Evolutionary conservation across 768 basidiomycete species (phyloP), one percentile per base, ranked within the genome.

Genomic region (Mycena pura): DNA sequence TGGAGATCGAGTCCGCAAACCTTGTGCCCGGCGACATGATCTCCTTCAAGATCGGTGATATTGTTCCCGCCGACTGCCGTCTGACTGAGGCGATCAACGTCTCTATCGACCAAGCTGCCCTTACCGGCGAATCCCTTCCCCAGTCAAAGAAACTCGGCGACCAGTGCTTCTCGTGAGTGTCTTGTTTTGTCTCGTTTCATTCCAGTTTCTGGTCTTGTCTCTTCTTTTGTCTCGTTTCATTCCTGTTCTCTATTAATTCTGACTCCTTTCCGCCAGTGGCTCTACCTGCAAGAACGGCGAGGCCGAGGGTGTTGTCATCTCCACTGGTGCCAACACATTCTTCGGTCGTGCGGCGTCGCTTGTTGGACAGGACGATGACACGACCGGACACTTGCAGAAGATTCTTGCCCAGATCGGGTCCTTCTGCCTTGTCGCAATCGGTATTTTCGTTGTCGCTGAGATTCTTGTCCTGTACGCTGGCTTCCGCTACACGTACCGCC

Each of bases 221-320:
- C 36, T 27, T 28, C 22, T 14, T 57, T 39, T n/a, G 4, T 29
- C 44, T 57, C 45, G 59, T 32, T 29, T 43, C 14, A 25, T 55
- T 63, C 34, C 41, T 22, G 43, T 46, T 49, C 52, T 40, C 62
- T 43, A 54, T 31, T 61, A 44, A 48, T 46, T 45, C 47, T 44
- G 57, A 40, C 9, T 39, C 21, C 27, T 21, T 15, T 27, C 39
- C 25, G 8, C 36, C 59, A 94, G 93, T 53, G 96, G 96, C 69
- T 99, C 96, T 38, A 98, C 95, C 55, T 98, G 96, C 77, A 98
- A 99, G 77, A 94, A 96, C 81, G 96, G 96, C 80, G 96, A 99
- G 77, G 96, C 96, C 24, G 96, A 99, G 80, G 96, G 95, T 76
- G 91, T 98, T 47, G 95, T 99, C 70, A 99, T 99, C 77, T 96